Percentiles rank a stretch among this genome's conserved stretches.
Evolutionary conservation across 1,284 basidiomycete species (phyloP).

Genomic region (Thelephora terrestris): DNA sequence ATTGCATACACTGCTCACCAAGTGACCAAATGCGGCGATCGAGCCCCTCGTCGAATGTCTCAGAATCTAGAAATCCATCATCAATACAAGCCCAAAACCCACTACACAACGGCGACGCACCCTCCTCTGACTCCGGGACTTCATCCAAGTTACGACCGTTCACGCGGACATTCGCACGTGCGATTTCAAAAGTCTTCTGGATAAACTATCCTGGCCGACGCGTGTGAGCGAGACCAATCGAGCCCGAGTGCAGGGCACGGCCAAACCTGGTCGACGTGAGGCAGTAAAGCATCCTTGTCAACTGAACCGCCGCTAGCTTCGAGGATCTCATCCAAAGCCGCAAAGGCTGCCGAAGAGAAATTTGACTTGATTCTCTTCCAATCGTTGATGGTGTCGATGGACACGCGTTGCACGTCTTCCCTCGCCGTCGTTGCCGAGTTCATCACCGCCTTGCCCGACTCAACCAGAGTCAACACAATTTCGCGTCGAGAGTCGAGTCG

Average conservation of each 20-base stretch:
- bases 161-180: constrained; percentile 63
- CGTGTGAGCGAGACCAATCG: constrained; percentile 4
- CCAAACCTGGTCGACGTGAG: constrained; percentile 40
- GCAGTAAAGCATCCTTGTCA: constrained; percentile 35
- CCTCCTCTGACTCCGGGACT: constrained; percentile 42
- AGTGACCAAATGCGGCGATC: constrained; percentile 66
- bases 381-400: constrained; percentile 49
- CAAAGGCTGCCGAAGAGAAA: constrained; percentile 34
- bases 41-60: constrained; percentile 72
- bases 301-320: constrained; percentile 22
- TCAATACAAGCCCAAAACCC: too few relatives aligned
- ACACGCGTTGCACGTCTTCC: constrained; percentile 55
- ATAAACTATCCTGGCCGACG: constrained; percentile 35
- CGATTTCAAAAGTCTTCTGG: constrained; percentile 49
- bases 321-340: constrained; percentile 33
- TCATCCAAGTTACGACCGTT: constrained; percentile 73
- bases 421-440: constrained; percentile 17
- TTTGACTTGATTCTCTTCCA: constrained; percentile 49
- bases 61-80: constrained; percentile 39
- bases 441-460: too few relatives aligned
- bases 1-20: constrained; percentile 54
- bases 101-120: constrained; percentile 21
- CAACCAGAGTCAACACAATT: too few relatives aligned
- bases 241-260: constrained; percentile 1
- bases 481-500: too few relatives aligned